Percentiles rank a stretch among this genome's conserved stretches.
These are phyloP conservation scores for Fraxinus nigra DNA, from an alignment of 305 asterid species.

Conservation along the genomic window DNA sequence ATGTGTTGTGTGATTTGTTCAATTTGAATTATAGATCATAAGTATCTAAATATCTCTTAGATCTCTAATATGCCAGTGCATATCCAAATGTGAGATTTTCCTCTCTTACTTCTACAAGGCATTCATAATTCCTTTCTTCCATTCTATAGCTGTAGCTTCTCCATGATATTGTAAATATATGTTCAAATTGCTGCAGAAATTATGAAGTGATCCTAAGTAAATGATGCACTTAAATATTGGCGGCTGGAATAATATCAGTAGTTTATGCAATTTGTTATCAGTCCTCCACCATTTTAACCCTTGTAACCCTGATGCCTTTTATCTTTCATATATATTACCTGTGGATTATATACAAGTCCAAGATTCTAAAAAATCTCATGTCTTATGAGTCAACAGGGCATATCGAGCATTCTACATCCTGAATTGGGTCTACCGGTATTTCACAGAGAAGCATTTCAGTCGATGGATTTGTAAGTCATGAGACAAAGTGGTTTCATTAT, in stretches of 20 bases:
- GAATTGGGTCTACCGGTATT: constrained; percentile 94
- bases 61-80: background rate
- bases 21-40: background rate
- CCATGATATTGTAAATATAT: background rate
- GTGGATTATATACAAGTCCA: background rate
- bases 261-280: background rate
- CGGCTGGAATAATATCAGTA: background rate
- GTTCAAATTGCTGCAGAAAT: background rate
- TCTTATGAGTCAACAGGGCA: constrained; percentile 51
- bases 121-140: background rate
- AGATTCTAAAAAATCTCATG: constrained; percentile 15
- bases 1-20: background rate
- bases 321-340: background rate
- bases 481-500: background rate
- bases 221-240: background rate
- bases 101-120: background rate
- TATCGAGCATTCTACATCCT: constrained; percentile 85
- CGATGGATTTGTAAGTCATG: constrained; percentile 71
- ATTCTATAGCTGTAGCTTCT: background rate
- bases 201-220: background rate
- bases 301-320: constrained; percentile 4
- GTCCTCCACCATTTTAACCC: background rate
- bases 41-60: background rate
- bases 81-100: background rate
- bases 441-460: constrained; percentile 57